Base-by-base conservation (phyloP, 2,329 filamentous ascomycete genomes). In the Dactylonectria estremocensis region DNA sequence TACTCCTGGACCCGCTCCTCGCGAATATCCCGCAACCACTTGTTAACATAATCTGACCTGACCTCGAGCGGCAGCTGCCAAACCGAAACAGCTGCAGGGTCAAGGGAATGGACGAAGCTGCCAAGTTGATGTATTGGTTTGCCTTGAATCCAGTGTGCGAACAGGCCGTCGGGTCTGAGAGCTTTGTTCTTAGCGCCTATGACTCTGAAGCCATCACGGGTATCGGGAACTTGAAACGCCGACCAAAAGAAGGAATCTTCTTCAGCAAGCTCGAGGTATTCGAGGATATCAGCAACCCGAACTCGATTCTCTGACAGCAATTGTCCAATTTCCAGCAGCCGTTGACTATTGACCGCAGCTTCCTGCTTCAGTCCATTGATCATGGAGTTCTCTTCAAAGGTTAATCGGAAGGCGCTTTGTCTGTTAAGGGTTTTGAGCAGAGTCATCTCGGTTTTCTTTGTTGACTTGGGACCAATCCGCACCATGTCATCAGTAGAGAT, bases 401-500 rank as follows among this genome's bases (percentile, higher is more conserved):
- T 79, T 3, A 80, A 77, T n/a, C 66, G 78, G 59, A 79, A 83
- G 2, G 43, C 71, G 0, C 64, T 74, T 0, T 67, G 68, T 58
- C 40, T 59, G 2, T 61, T 46, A 1, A 87, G 84, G 22, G 83
- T 79, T 0, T 76, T 82, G 1, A 92, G 76, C 2, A 76, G 82
- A 0, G 93, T 78, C 0, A 71, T 56, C 2, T 81, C 79, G 0
- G 90, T 93, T 4, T 78, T 76, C 0, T 74, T 28, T 0, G 85
- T 89, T 0, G 74, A 87, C 67, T 92, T 92, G 0, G 85, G 86
- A 0, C 92, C 92, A 0, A 94, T 81, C 0, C 92, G 86, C 0
- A 92, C 86, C 62, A 94, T 91, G 0, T 72, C 43, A 0, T 74
- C 52, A 0, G 69, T 1, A 0, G 82, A 72, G 7, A 94, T 88